Base-by-base conservation (phyloP, 805 yeast genomes). In the Lipomyces japonicus region DNA sequence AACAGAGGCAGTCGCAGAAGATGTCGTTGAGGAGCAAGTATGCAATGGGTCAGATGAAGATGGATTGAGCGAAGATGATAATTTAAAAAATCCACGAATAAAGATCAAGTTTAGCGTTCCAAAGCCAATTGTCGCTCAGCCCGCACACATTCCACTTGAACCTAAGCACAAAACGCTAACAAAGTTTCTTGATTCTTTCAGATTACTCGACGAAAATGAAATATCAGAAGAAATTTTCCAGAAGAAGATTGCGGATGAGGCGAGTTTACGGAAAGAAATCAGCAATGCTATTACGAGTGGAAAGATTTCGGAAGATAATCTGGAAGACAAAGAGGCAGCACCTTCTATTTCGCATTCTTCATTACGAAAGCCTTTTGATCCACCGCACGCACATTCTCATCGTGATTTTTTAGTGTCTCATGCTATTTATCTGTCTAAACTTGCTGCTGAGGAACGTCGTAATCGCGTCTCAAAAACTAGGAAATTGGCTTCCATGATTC, bases 401-500 rank as follows among this genome's bases (percentile, higher is more conserved):
- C 76, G 77, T 39, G 97, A 90, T 61, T 82, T 86, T 65, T 68
- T 93, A 25, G 66, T 88, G 0, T 76, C 82, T 0, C 97, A 91
- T 56, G 95, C 90, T 1, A 65, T 81, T 24, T 75, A 79, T 39
- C 77, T 87, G 58, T 77, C 95, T 3, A 82, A 79, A 57, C 67
- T 86, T 9, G 80, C 88, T 53, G 79, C 77, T 44, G 90, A 83
- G 53, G 75, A 78, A 49, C 75, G 86, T 48, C 79, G 73, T 50
- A 76, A 77, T 23, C 85, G 84, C 55, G 76, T 80, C 14, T 76
- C 82, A n/a, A 75, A 81, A 57, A 80, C 87, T 1, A 78, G 80
- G 60, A 85, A 80, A 57, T 77, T 89, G 4, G 83, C 96, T 0
- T 81, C 75, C 40, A 85, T 88, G 86, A 72, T 93, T 19, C 97